Evolutionary conservation across 2,329 filamentous ascomycete species (phyloP), one percentile per base, ranked within the genome.

Genomic region (Neopestalotiopsis sp.): DNA sequence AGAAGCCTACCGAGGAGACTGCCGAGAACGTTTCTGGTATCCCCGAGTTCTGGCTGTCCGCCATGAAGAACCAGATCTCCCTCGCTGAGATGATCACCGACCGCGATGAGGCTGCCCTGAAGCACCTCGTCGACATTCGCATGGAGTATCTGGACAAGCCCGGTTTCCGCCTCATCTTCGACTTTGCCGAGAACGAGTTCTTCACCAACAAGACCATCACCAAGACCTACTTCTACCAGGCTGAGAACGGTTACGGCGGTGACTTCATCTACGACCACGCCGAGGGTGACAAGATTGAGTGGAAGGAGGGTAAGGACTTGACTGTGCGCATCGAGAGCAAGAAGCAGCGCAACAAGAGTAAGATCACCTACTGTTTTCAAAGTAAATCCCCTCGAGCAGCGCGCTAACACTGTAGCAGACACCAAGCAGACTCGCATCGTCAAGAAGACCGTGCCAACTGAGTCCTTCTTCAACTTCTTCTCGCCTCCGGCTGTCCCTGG

Each of bases 201-300:
- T 99, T 99, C 89, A 92, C 90, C 82, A 98, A 99, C 89, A 98
- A 97, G 88, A 93, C 89, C 75, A 90, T 99, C 82, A 94, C 94
- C 79, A 99, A 99, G 90, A 98, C 95, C 70, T 99, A 99, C 85
- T 98, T 91, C 87, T 99, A 99, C 86, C 95, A 98, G 84, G 97
- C 96, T 79, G 96, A 99, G 89, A 98, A 92, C 77, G 96, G 96
- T 70, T 99, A 99, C 78, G 96, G 95, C 75, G 97, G 96, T 75
- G 97, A 99, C 82, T 99, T 98, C 85, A 98, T 99, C 83, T 99
- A 99, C 81, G 96, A 99, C 81, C 96, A 99, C 80, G 96, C 97
- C 69, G 95, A 99, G 82, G 96, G 97, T 73, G 94, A 97, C 81
- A 96, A 97, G 88, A 97, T 99, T 78, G 92, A 98, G 76, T 99